Percentiles rank a stretch among this genome's conserved stretches.
phyloP scores from a whole-genome alignment of 2,329 filamentous ascomycete genomes.

The Xylariaceae sp. region DNA sequence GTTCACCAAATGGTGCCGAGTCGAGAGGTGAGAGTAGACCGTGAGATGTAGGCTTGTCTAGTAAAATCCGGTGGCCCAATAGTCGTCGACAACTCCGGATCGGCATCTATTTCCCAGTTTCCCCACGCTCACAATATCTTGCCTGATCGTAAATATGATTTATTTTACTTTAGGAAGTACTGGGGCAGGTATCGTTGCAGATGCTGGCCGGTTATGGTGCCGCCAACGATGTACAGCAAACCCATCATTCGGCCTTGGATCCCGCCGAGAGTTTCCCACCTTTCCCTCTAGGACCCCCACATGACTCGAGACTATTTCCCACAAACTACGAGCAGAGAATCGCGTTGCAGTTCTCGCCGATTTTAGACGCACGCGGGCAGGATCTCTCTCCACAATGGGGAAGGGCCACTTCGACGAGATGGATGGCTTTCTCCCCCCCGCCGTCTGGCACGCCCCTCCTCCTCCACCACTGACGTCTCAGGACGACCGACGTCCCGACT shows the following conservation, averaged over 20 bases:
- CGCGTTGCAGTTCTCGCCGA: slow-evolving; percentile 11
- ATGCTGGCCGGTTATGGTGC: not conserved
- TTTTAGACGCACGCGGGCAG: slow-evolving; percentile 6
- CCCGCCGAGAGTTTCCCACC: slow-evolving; percentile 7
- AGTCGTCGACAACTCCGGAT: too few species aligned
- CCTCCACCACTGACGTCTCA: not conserved
- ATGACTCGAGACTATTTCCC: not conserved
- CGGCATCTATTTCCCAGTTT: too few species aligned
- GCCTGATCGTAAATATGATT: too few species aligned
- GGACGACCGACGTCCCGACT: too few species aligned
- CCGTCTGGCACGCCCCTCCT: not conserved
- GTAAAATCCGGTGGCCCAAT: too few species aligned
- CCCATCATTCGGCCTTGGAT: slow-evolving; percentile 15
- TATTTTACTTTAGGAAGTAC: not conserved
- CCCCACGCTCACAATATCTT: too few species aligned
- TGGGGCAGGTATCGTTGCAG: not conserved
- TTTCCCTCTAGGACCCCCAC: not conserved
- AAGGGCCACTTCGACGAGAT: not conserved
- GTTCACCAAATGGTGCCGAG: too few species aligned
- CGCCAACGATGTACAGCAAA: too few species aligned
- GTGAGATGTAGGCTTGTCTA: too few species aligned
- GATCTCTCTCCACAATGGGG: not conserved
- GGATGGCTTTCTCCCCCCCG: not conserved
- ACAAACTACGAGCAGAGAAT: not conserved
- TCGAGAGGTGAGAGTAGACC: too few species aligned